Evolutionary conservation across 176 grass and related monocot genomes (phyloP), one percentile per base, ranked within the genome.

Genomic region (Thinopyrum elongatum): DNA sequence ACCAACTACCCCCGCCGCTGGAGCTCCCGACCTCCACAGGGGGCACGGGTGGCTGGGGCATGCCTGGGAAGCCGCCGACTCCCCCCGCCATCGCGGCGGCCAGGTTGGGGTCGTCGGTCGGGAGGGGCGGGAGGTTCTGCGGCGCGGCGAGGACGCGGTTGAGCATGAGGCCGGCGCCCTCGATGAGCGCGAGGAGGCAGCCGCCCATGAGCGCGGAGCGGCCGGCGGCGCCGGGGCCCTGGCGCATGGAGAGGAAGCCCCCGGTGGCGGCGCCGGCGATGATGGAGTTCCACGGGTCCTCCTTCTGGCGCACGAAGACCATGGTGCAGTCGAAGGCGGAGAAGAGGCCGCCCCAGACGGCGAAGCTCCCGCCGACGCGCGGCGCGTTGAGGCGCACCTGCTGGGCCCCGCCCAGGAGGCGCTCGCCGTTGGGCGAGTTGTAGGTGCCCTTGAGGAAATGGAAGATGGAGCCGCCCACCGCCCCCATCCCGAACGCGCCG

Each of bases 331-430:
- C 97, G 88, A 99, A 97, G 89, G 92, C 79, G 42, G 97, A 99
- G 87, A 99, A 97, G 76, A 99, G 97, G 67, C 97, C 97, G 69
- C 97, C 97, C 97, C 97, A 99, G 31, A 97, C 97, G n/a, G 97
- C 97, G 80, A 99, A 99, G 92, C 97, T 97, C 0, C 97, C 97
- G 3, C 97, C 94, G 1, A 97, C 90, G 29, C 97, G 94, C 13
- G 97, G 90, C 59, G 97, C 94, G 82, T 99, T 96, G 94, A 97
- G 94, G 59, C 97, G 94, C 71, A 97, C 85, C 22, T 92, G 89
- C 87, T 99, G 94, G 15, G 86, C 71, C 39, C 92, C 97, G 11
- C 94, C 97, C 0, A 44, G 17, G 10, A 99, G 83, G 62, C 97
- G 89, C 90, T 94, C 94, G 35, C 97, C 94, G 84, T 99, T 97